Evolutionary conservation across 305 asterid genomes (phyloP).

Genomic region (Galium porrigens): DNA sequence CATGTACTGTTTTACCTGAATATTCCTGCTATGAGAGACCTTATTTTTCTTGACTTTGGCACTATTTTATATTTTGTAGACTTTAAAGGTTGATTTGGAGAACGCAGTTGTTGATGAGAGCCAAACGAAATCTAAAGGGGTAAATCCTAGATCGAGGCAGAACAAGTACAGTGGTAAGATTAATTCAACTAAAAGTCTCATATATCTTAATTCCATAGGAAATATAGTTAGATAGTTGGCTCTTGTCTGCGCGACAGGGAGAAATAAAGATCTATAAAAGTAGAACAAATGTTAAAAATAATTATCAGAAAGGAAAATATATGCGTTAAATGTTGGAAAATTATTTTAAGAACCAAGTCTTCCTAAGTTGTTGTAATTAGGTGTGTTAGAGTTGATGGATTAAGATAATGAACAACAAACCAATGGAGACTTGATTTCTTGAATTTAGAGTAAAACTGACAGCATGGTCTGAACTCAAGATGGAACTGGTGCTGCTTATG

Average conservation of each 20-base stretch:
- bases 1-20: too few species aligned
- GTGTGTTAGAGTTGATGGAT: background rate
- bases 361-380: background rate
- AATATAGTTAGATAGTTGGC: background rate
- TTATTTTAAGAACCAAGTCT: background rate
- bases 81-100: conserved; percentile 94
- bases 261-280: background rate
- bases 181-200: background rate
- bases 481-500: too few species aligned
- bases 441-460: too few species aligned
- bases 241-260: background rate
- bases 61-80: conserved; percentile 34
- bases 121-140: conserved; percentile 63
- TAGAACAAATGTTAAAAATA: background rate
- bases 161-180: conserved; percentile 51
- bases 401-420: too few species aligned
- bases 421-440: background rate
- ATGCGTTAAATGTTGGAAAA: background rate
- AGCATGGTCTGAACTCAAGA: too few species aligned
- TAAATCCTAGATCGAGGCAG: conserved; percentile 60
- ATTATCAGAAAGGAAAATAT: background rate
- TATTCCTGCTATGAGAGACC: too few species aligned
- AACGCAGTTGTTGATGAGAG: conserved; percentile 94
- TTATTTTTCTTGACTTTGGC: conserved; percentile 12
- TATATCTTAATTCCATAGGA: background rate